phyloP scores from a whole-genome alignment of 163 green algal genomes.

The Scenedesmus sp. region DNA sequence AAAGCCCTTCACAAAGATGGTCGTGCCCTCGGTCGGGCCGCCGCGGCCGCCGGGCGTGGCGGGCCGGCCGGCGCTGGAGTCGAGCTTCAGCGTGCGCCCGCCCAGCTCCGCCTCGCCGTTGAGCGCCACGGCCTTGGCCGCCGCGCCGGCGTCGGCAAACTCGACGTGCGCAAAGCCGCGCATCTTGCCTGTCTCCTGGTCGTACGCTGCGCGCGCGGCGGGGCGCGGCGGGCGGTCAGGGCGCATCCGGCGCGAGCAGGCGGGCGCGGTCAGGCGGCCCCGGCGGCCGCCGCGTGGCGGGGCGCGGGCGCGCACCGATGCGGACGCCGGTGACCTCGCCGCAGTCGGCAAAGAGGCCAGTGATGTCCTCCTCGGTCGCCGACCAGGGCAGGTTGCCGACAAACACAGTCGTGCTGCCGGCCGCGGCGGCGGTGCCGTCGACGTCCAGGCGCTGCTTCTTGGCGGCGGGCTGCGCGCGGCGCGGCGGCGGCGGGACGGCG shows the following conservation, averaged over 20 bases:
- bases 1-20: constrained; percentile 97
- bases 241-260: background rate
- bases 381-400: constrained; percentile 88
- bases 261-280: no score
- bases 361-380: constrained; percentile 70
- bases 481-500: background rate
- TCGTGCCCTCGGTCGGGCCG: constrained; percentile 70
- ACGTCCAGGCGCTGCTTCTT: constrained; percentile 58
- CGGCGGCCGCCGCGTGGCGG: no score
- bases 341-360: constrained; percentile 74
- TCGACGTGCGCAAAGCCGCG: constrained; percentile 92
- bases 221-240: background rate
- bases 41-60: constrained; percentile 28
- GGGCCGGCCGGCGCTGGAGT: constrained; percentile 53
- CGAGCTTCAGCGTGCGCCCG: constrained; percentile 82
- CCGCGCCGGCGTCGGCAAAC: constrained; percentile 74
- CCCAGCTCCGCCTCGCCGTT: constrained; percentile 67
- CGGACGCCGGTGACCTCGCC: constrained; percentile 75
- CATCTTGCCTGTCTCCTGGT: constrained; percentile 66
- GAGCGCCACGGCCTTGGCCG: constrained; percentile 68
- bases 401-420: constrained; percentile 77
- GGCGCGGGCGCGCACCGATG: no score
- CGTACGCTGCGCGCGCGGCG: constrained; percentile 27
- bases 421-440: constrained; percentile 35
- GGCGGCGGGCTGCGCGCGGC: constrained; percentile 17